Evolutionary conservation across 192 early-diverging fungal species (phyloP).

Genomic region (Kappamyces sp.): DNA sequence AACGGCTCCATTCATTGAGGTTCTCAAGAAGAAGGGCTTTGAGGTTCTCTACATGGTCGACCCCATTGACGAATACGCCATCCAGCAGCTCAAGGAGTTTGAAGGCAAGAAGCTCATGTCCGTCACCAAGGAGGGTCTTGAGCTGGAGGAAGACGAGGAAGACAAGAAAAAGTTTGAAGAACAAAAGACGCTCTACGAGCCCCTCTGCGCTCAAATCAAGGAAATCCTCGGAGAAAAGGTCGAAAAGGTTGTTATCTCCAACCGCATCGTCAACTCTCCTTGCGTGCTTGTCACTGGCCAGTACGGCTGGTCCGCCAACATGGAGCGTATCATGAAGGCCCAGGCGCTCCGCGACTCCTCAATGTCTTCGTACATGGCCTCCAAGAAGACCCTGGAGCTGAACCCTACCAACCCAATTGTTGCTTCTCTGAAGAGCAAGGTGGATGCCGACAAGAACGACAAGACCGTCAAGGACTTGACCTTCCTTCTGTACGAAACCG

Average conservation of each 20-base stretch:
- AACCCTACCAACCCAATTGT: constrained; percentile 94
- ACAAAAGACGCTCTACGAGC: constrained; percentile 86
- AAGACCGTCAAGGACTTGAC: constrained; percentile 96
- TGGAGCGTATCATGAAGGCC: constrained; percentile 99
- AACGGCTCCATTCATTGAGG: constrained; percentile 97
- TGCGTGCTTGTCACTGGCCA: constrained; percentile 98
- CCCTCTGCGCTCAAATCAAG: constrained; percentile 91
- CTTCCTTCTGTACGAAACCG: constrained; percentile 90
- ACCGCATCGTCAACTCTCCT: constrained; percentile 94
- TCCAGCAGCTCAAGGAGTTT: constrained; percentile 98
- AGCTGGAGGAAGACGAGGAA: constrained; percentile 98
- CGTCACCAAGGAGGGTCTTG: constrained; percentile 98
- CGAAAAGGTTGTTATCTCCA: constrained; percentile 88
- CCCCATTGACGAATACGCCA: constrained; percentile 99
- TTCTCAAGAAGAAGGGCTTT: constrained; percentile 97
- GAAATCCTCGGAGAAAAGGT: constrained; percentile 99
- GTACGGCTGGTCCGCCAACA: constrained; percentile 99
- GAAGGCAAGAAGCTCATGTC: constrained; percentile 98
- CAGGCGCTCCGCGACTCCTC: constrained; percentile 97
- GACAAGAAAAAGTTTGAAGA: constrained; percentile 95
- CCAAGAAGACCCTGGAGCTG: constrained; percentile 98
- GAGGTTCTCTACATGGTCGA: constrained; percentile 99
- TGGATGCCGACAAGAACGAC: constrained; percentile 94
- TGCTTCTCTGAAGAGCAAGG: constrained; percentile 88
- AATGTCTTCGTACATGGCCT: constrained; percentile 99